A percentile compares a stretch with the other conserved stretches of the same genome.
Conservation (phyloP, 2,329 filamentous ascomycete species). For the Aaosphaeria arxii region DNA sequence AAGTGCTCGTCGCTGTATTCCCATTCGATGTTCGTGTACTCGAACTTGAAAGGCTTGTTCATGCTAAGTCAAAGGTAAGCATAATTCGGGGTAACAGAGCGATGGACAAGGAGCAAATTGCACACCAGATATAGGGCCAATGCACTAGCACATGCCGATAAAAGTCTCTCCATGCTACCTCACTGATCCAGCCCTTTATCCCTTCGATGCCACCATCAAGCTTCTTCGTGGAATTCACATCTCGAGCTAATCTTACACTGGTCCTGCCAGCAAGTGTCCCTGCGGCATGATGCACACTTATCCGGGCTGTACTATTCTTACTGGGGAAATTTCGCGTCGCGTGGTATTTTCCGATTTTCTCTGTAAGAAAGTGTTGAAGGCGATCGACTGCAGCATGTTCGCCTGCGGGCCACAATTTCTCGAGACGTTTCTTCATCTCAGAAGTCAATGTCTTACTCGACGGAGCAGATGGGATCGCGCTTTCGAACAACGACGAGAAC, state of each 20-base stretch:
- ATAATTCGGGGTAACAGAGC: slow-evolving; percentile 7
- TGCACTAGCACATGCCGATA: slow-evolving; percentile 67
- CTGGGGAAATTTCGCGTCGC: slow-evolving; percentile 43
- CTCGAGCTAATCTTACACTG: slow-evolving; percentile 52
- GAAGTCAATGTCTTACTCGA: slow-evolving; percentile 57
- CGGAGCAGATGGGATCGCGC: slow-evolving; percentile 47
- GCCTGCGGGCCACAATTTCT: slow-evolving; percentile 44
- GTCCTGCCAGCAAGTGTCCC: slow-evolving; percentile 46
- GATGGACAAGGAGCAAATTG: slow-evolving; percentile 4
- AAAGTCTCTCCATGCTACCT: slow-evolving; percentile 53
- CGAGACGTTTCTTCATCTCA: slow-evolving; percentile 36
- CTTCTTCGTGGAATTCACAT: slow-evolving; percentile 44
- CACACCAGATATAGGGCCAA: slow-evolving; percentile 78
- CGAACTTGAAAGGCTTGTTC: slow-evolving; percentile 77
- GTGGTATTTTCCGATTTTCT: slow-evolving; percentile 41
- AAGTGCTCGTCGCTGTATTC: slow-evolving; percentile 58
- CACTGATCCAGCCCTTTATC: slow-evolving; percentile 46
- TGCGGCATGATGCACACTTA: slow-evolving; percentile 45
- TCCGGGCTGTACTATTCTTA: slow-evolving; percentile 37
- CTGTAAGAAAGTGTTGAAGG: slow-evolving; percentile 44
- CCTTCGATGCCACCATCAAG: slow-evolving; percentile 50
- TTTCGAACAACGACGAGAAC: slow-evolving; percentile 42
- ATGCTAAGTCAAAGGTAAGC: slow-evolving; percentile 44
- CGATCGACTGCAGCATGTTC: slow-evolving; percentile 43
- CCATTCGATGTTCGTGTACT: slow-evolving; percentile 81